phyloP scores from a whole-genome alignment of 768 basidiomycete species.

The Calocera cornea region DNA sequence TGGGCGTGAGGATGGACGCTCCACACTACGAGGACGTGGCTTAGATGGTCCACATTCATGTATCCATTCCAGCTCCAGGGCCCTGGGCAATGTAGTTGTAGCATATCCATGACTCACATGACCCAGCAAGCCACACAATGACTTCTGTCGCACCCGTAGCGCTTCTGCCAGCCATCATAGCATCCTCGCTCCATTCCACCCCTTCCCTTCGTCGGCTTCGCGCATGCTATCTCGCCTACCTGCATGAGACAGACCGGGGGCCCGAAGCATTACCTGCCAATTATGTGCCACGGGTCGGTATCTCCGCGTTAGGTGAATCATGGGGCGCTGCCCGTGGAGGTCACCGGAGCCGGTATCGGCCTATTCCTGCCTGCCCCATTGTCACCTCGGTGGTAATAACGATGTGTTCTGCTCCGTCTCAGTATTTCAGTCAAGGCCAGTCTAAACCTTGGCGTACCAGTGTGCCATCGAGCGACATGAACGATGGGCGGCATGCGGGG shows the following conservation, averaged over 20 bases:
- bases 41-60: not conserved
- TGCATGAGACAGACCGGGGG: not conserved
- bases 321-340: not conserved
- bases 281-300: not conserved
- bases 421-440: not conserved
- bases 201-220: not conserved
- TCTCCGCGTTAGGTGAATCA: not conserved
- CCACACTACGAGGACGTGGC: not conserved
- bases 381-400: not conserved
- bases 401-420: not conserved
- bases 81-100: not conserved
- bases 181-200: not conserved
- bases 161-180: conserved; percentile 3
- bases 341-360: not conserved
- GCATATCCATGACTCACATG: not conserved
- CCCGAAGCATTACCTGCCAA: not conserved
- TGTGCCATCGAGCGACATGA: not conserved
- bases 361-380: not conserved
- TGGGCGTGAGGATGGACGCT: conserved; percentile 74
- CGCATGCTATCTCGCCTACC: not conserved
- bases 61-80: not conserved
- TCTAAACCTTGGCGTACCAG: not conserved
- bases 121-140: not conserved
- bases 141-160: not conserved
- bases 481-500: not conserved